Evolutionary conservation across 495 filamentous ascomycete genomes (phyloP), one percentile per base, ranked within the genome.

Genomic region (Aspergillus biplanus): DNA sequence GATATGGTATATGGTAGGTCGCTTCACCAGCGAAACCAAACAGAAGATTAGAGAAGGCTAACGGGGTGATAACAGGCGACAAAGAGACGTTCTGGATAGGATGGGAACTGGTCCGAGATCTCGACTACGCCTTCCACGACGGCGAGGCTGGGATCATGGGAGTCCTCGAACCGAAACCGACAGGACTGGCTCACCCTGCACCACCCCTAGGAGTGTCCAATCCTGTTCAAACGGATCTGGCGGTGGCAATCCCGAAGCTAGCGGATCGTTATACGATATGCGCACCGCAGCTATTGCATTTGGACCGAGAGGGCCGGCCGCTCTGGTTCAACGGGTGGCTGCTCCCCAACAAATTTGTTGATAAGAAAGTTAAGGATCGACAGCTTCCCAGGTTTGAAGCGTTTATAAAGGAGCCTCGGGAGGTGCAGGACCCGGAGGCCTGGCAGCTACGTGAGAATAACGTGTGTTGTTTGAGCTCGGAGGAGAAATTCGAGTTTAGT

Each of bases 251-350:
- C 5, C 52, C 21, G 21, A 27, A 27, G 21, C 21, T 27, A 27
- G 21, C 48, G 6, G n/a, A 44, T 9, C 58, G 54, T 7, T 69
- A 65, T 27, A 69, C 69, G 5, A 66, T 75, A 33, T 74, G 71
- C 54, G 61, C 58, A 7, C 66, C 68, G 0, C 73, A 75, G 32
- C 61, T 74, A 0, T 61, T 75, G 0, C 71, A 75, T 49, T 52
- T 74, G 2, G 71, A 71, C 12, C 57, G 31, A 1, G 33, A 61
- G 7, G 67, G 67, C 0, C 62, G 63, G 13, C 70, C 72, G 1
- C 58, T 74, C 4, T 74, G 73, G 73, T 74, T 74, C 66, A 74
- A 76, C 56, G 69, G 71, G 27, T 74, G 71, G 71, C 27, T 73
- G 33, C 60, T 69, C 3, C 61, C 62, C 9, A 69, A 69, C 39